Base-by-base conservation (phyloP, 768 basidiomycete species). In the Hypholoma sublateritium region DNA sequence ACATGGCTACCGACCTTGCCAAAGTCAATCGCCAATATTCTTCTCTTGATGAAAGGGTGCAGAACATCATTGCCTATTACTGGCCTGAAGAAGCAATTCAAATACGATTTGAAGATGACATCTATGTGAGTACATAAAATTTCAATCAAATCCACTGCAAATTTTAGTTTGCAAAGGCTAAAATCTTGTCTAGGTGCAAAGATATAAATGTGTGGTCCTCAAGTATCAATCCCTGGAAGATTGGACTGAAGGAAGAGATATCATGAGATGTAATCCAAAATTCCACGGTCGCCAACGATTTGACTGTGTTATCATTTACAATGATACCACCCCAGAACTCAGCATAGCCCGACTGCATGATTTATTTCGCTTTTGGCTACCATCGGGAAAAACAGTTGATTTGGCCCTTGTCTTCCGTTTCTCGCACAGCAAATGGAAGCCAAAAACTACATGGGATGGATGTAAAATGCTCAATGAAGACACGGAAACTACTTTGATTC, bases 191-290 rank as follows among this genome's bases (percentile, higher is more conserved):
- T 58, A 70, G 69, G 53, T 67, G 13, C 51, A 56, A 41, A 32
- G 17, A 12, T 66, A 62, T 61, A 66, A 63, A 59, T 66, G 64
- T 55, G 37, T 65, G 21, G 53, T 57, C 37, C 48, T 69, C 34
- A 58, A 57, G 13, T 70, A 67, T 56, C 66, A 67, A 35, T 70
- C 68, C 0, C 17, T 62, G 1, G 66, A 68, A 56, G 59, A 70
- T 46, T 69, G 68, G 68, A 61, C 65, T 2, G 62, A 64, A 49
- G 63, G 17, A 16, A 51, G 28, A 28, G 62, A 69, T 46, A 69
- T 70, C 34, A 14, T 70, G 49, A 54, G 64, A 12, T 69, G 68
- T 62, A 69, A 63, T 46, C 58, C 59, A 22, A 43, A 50, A 13
- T 70, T 69, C 55, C 65, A 68, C 39, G 54, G 56, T 11, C 25